A percentile compares a stretch with the other conserved stretches of the same genome.
These are phyloP conservation scores for Amphirosellinia nigrospora DNA, from an alignment of 495 filamentous ascomycete species.

Conservation along the genomic window DNA sequence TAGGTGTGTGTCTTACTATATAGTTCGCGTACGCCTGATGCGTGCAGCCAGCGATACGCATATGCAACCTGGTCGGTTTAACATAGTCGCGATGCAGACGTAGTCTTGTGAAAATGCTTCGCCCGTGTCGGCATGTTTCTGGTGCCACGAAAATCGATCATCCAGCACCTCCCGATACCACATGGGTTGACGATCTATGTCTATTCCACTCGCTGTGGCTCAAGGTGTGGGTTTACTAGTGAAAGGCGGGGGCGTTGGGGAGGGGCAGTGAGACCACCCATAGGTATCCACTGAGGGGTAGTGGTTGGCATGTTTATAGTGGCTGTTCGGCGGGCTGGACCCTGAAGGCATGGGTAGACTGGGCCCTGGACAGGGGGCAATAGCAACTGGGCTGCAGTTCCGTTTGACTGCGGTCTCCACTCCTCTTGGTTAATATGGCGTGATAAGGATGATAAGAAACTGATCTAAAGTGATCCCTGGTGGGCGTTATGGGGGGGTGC, in stretches of 20 bases:
- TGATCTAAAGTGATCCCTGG: not conserved
- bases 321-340: not conserved
- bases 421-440: not conserved
- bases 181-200: too few relatives aligned
- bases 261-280: not conserved
- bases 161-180: too few relatives aligned
- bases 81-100: not conserved
- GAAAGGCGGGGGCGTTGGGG: not conserved
- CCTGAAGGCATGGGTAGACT: not conserved
- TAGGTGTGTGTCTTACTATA: not conserved
- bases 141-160: constrained; percentile 14
- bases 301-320: constrained; percentile 7
- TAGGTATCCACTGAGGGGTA: constrained; percentile 24
- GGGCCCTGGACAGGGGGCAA: not conserved
- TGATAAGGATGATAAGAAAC: constrained; percentile 19
- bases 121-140: constrained; percentile 1
- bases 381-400: not conserved
- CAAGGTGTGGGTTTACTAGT: not conserved
- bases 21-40: not conserved
- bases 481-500: not conserved
- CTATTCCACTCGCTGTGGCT: too few relatives aligned
- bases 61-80: not conserved
- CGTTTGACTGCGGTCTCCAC: not conserved
- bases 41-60: not conserved
- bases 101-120: not conserved